Percentiles rank a stretch among this genome's conserved stretches.
Conservation (phyloP, 176 grass and related monocot genomes). For the Tuctoria greenei region DNA sequence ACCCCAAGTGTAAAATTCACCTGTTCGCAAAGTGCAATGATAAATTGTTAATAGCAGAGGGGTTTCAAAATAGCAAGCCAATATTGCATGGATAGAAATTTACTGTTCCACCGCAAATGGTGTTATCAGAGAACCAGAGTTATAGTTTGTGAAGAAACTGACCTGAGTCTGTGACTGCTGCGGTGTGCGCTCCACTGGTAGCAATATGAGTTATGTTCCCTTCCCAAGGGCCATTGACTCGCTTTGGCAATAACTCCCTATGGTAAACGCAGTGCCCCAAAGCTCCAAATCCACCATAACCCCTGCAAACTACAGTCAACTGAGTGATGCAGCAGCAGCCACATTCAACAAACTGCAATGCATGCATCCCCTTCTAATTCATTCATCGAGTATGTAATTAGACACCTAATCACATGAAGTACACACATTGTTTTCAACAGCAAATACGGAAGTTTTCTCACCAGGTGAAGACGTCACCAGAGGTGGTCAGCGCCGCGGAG, state of each 20-base stretch:
- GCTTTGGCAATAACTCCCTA: constrained; percentile 71
- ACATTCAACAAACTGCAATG: constrained; percentile 36
- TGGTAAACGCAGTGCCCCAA: constrained; percentile 87
- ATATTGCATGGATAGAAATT: background rate
- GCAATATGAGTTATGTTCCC: constrained; percentile 78
- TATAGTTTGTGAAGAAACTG: background rate
- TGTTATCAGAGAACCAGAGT: background rate
- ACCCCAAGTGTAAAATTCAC: constrained; percentile 94
- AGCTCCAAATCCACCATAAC: constrained; percentile 99
- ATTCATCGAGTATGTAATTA: background rate
- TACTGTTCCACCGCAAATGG: background rate
- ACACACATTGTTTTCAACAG: background rate
- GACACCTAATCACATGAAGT: background rate
- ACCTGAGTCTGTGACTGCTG: constrained; percentile 71
- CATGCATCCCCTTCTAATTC: background rate
- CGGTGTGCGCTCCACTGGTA: constrained; percentile 89
- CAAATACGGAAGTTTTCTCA: constrained; percentile 52
- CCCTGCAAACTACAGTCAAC: constrained; percentile 93
- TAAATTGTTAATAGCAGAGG: background rate
- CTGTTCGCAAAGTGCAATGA: constrained; percentile 37
- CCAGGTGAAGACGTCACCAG: constrained; percentile 88
- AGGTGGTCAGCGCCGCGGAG: constrained; percentile 64
- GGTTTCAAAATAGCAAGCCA: background rate
- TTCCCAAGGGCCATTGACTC: constrained; percentile 72
- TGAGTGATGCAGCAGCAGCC: constrained; percentile 60